Evolutionary conservation across 352 stramenopile species (phyloP).

Genomic region (Phytopythium helicoides): DNA sequence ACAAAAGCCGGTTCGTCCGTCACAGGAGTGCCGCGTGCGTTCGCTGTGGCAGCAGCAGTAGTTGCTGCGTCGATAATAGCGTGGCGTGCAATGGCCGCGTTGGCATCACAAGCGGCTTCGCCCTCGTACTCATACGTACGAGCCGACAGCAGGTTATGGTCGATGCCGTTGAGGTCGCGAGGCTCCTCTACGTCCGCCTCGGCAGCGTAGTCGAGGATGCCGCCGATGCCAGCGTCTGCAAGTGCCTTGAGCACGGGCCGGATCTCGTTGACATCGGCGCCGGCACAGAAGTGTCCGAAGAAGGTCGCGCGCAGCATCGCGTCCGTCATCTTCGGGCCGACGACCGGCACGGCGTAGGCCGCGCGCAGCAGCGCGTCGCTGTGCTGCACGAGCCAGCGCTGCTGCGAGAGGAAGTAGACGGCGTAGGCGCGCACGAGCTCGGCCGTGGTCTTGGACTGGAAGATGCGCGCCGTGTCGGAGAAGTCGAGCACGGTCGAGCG

Average conservation of each 20-base stretch:
- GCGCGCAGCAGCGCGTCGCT: conserved; percentile 81
- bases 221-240: conserved; percentile 81
- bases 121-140: conserved; percentile 96
- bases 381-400: conserved; percentile 86
- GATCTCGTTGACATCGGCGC: conserved; percentile 87
- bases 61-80: conserved; percentile 74
- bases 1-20: conserved; percentile 87
- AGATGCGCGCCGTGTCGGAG: conserved; percentile 79
- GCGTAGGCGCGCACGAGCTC: conserved; percentile 87
- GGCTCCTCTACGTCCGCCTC: conserved; percentile 90
- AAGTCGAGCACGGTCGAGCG: conserved; percentile 40
- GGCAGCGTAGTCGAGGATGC: conserved; percentile 97
- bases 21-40: conserved; percentile 14
- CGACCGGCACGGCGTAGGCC: conserved; percentile 69
- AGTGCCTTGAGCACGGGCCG: conserved; percentile 78
- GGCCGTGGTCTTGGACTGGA: conserved; percentile 72
- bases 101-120: conserved; percentile 92
- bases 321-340: conserved; percentile 84
- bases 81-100: conserved; percentile 83
- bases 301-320: conserved; percentile 91
- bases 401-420: conserved; percentile 87
- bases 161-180: conserved; percentile 72
- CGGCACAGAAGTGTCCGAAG: conserved; percentile 97
- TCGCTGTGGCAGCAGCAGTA: conserved; percentile 10
- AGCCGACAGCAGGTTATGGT: conserved; percentile 81